Conservation (phyloP, 2,329 filamentous ascomycete genomes). For the Exophiala aquamarina region DNA sequence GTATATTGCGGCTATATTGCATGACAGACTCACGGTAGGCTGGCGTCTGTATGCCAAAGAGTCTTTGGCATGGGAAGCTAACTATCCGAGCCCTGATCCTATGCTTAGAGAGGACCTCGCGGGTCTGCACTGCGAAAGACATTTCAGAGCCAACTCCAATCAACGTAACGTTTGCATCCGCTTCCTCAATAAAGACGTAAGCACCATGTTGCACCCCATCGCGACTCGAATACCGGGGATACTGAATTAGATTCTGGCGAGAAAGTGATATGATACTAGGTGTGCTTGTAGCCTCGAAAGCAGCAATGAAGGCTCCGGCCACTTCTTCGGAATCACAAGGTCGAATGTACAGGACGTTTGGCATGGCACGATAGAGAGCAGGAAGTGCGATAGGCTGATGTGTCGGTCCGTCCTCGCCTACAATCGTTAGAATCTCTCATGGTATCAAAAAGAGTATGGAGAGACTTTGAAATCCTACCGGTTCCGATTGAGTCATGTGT, state of each 20-base stretch:
- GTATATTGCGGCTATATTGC: constrained; percentile 31
- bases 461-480: constrained; percentile 34
- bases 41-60: constrained; percentile 47
- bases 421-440: constrained; percentile 51
- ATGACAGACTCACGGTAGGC: constrained; percentile 46
- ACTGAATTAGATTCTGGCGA: constrained; percentile 43
- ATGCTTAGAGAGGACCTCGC: constrained; percentile 38
- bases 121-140: constrained; percentile 43
- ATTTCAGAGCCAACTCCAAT: constrained; percentile 52
- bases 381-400: constrained; percentile 63
- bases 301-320: constrained; percentile 44
- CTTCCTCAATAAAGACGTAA: constrained; percentile 39
- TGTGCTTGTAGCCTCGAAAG: constrained; percentile 38
- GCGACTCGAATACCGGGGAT: constrained; percentile 33
- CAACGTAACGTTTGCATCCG: constrained; percentile 43
- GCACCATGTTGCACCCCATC: constrained; percentile 39
- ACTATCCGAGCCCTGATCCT: constrained; percentile 43
- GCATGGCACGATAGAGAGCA: constrained; percentile 61
- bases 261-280: constrained; percentile 41
- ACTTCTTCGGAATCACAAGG: constrained; percentile 60
- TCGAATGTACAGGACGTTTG: constrained; percentile 61
- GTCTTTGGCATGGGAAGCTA: constrained; percentile 48
- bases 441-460: too few species aligned
- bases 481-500: constrained; percentile 61
- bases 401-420: constrained; percentile 61